Percentiles rank a stretch among this genome's conserved stretches.
Evolutionary conservation across 140 eudicot genomes (phyloP).

Genomic region (Ambrosia hybrid): DNA sequence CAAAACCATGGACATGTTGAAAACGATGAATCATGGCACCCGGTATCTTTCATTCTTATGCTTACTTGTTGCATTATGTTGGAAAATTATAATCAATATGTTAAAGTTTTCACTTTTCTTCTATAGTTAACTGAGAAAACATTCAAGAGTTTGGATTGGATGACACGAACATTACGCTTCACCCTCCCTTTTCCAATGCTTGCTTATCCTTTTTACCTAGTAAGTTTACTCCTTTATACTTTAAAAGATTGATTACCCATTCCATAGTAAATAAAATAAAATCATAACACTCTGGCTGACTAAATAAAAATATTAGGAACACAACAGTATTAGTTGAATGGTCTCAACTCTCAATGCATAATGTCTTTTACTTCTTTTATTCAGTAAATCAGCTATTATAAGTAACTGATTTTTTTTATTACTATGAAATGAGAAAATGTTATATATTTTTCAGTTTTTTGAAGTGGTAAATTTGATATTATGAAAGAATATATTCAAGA

Average conservation of each 20-base stretch:
- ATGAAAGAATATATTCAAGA: no score
- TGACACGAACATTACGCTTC: slow-evolving; percentile 50
- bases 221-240: slow-evolving; percentile 29
- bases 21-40: slow-evolving; percentile 75
- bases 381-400: no score
- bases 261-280: slow-evolving; percentile 1
- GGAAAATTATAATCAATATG: neutral
- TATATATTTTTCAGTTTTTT: no score
- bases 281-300: neutral
- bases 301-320: neutral
- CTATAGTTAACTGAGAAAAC: slow-evolving; percentile 51
- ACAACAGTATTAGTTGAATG: no score
- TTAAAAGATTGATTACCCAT: neutral
- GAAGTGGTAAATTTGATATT: no score
- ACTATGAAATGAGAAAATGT: no score
- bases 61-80: neutral
- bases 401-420: no score
- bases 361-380: no score
- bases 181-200: slow-evolving; percentile 72
- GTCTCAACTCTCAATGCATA: no score
- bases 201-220: slow-evolving; percentile 70
- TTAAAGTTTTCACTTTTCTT: neutral
- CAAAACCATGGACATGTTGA: slow-evolving; percentile 80
- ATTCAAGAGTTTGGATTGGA: slow-evolving; percentile 45
- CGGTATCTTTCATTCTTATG: slow-evolving; percentile 46